Evolutionary conservation across 208 protist genomes (phyloP).

Genomic region (Acanthamoeba royreba): DNA sequence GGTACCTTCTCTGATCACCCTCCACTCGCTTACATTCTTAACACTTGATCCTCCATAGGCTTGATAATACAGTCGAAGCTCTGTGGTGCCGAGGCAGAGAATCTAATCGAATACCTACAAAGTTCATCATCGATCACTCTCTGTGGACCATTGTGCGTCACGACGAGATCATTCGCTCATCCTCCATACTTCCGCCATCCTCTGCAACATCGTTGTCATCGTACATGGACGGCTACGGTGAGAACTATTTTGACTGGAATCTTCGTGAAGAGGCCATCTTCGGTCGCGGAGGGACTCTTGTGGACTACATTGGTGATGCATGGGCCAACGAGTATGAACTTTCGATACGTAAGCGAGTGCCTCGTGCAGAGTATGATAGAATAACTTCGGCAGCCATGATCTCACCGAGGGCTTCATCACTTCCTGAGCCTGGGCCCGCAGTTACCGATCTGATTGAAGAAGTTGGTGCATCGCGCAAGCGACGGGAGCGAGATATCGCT

Average conservation of each 20-base stretch:
- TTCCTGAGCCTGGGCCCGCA: too few species aligned
- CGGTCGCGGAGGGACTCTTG: background rate
- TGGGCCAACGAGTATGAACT: background rate
- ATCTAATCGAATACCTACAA: background rate
- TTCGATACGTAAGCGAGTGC: background rate
- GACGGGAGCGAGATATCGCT: background rate
- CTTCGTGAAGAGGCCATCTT: background rate
- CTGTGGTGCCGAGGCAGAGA: background rate
- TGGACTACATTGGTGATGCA: background rate
- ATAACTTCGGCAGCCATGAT: background rate
- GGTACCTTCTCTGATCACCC: background rate
- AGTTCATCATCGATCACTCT: background rate
- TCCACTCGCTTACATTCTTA: background rate
- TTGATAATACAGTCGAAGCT: background rate
- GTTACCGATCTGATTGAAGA: background rate
- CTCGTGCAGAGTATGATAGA: background rate
- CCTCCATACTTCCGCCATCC: background rate
- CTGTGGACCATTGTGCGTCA: conserved; percentile 5
- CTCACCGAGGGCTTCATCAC: background rate
- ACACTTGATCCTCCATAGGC: background rate
- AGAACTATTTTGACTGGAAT: background rate
- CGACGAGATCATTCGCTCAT: background rate
- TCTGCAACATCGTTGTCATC: background rate
- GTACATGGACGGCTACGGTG: background rate
- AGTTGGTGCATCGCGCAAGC: background rate